These are phyloP conservation scores for Ramularia collo-cygni DNA, from an alignment of 2,329 filamentous ascomycete genomes.

Conservation along the genomic window DNA sequence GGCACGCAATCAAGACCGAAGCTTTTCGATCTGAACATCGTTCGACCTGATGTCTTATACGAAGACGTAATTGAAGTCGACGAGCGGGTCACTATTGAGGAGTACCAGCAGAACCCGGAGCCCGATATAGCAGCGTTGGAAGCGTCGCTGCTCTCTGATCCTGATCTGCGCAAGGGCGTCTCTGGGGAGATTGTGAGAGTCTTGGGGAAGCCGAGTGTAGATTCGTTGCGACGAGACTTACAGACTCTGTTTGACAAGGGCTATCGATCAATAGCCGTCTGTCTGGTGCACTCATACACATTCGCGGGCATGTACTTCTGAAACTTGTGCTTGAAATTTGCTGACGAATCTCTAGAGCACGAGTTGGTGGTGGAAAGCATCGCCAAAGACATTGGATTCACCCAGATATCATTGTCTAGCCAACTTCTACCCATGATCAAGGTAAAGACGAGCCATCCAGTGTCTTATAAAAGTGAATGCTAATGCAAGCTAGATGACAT, in stretches of 20 bases:
- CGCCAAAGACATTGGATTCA: conserved; percentile 69
- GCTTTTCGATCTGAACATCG: conserved; percentile 82
- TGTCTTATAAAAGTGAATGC: too few species aligned
- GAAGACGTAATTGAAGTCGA: conserved; percentile 74
- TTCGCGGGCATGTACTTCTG: conserved; percentile 50
- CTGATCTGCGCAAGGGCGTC: conserved; percentile 58
- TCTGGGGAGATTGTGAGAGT: conserved; percentile 67
- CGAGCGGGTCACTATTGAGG: conserved; percentile 79
- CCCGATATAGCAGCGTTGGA: conserved; percentile 27
- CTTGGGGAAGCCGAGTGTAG: conserved; percentile 51
- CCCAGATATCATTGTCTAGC: conserved; percentile 70
- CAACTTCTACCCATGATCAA: conserved; percentile 70
- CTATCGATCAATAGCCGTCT: conserved; percentile 74
- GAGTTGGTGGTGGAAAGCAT: conserved; percentile 67
- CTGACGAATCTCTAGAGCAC: conserved; percentile 46
- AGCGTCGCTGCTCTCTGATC: conserved; percentile 24
- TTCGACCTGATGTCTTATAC: conserved; percentile 77
- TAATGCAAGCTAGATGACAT: conserved; percentile 52
- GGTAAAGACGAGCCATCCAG: too few species aligned
- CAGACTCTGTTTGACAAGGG: conserved; percentile 59
- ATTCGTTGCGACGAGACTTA: conserved; percentile 50
- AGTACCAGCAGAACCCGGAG: conserved; percentile 58
- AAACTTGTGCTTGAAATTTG: background rate
- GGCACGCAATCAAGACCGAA: conserved; percentile 81
- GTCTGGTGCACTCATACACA: conserved; percentile 82